Conservation (phyloP, 345 rosid genomes). For the Iberis pinnata region DNA sequence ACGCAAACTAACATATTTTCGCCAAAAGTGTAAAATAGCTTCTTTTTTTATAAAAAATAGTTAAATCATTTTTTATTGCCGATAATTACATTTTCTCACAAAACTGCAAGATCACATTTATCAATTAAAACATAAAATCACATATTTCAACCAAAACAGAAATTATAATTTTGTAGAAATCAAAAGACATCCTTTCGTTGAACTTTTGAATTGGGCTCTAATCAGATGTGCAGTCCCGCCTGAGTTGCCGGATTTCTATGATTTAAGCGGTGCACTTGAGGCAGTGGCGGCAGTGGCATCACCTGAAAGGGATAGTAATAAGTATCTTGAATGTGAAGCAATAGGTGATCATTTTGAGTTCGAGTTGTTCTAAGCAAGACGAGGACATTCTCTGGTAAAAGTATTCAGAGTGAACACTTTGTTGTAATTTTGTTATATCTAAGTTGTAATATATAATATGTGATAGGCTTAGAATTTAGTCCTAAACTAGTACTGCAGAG, state of each 20-base stretch:
- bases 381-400: slow-evolving; percentile 11
- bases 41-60: no score
- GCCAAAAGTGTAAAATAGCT: no score
- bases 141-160: no score
- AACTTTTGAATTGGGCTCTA: slow-evolving; percentile 89
- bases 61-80: no score
- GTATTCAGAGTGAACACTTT: slow-evolving; percentile 11
- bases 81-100: no score
- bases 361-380: slow-evolving; percentile 44
- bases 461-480: no score
- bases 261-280: slow-evolving; percentile 37
- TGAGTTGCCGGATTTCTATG: slow-evolving; percentile 58
- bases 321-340: slow-evolving; percentile 65
- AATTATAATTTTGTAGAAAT: slow-evolving; percentile 93
- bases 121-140: no score
- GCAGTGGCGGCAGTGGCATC: slow-evolving; percentile 7
- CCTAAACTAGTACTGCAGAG: no score
- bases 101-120: no score
- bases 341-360: slow-evolving; percentile 86
- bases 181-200: slow-evolving; percentile 90
- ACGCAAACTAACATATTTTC: no score
- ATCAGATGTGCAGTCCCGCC: slow-evolving; percentile 89
- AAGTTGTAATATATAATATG: slow-evolving; percentile 13
- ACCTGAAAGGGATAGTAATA: slow-evolving; percentile 35
- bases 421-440: slow-evolving; percentile 8